Conservation (phyloP, 75 land plant species). For the Pinus taeda region DNA sequence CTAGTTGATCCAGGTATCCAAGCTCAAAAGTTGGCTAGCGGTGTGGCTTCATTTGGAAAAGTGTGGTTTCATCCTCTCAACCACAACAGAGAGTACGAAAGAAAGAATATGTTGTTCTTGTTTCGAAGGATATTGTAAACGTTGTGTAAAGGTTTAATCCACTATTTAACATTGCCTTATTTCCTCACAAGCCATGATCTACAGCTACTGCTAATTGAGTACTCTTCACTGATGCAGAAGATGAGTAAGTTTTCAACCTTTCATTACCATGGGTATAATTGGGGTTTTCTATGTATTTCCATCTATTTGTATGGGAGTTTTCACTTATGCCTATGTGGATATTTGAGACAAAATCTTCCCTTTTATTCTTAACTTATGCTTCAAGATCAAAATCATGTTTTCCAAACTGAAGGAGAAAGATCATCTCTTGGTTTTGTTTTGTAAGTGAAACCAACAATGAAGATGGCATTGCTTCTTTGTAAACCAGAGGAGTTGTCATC, state of each 20-base stretch:
- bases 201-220: slow-evolving; percentile 69
- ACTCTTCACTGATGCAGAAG: slow-evolving; percentile 97
- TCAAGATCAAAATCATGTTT: too few relatives aligned
- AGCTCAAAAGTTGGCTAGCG: background rate
- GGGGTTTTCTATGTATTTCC: background rate
- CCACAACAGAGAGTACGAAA: slow-evolving; percentile 62
- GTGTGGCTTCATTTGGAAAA: background rate
- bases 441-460: too few relatives aligned
- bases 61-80: slow-evolving; percentile 17
- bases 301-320: too few relatives aligned
- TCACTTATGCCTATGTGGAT: too few relatives aligned
- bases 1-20: slow-evolving; percentile 18
- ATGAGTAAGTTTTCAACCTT: slow-evolving; percentile 65
- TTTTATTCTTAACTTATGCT: too few relatives aligned
- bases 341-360: too few relatives aligned
- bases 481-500: too few relatives aligned
- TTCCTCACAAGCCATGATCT: slow-evolving; percentile 93
- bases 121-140: slow-evolving; percentile 59
- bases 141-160: slow-evolving; percentile 60
- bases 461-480: too few relatives aligned
- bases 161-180: slow-evolving; percentile 68
- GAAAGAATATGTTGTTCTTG: slow-evolving; percentile 71
- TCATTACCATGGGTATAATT: background rate
- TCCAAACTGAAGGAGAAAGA: too few relatives aligned
- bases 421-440: too few relatives aligned